phyloP scores from a whole-genome alignment of 495 filamentous ascomycete genomes.

The Penicillium diatomitis region DNA sequence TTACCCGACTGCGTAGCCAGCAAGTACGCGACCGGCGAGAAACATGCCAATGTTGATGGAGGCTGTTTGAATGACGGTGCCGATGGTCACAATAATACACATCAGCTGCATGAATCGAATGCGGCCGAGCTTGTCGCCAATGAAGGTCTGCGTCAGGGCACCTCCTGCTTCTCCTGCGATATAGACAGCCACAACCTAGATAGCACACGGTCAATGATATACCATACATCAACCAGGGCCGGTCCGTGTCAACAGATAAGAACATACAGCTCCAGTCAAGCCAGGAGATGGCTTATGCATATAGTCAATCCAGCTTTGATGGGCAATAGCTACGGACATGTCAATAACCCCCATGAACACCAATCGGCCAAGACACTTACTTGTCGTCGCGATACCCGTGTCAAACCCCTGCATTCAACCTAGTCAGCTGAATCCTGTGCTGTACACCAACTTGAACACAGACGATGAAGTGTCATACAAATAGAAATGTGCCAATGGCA shows the following conservation, averaged over 20 bases:
- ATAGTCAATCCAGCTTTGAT: slow-evolving; percentile 51
- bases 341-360: slow-evolving; percentile 3
- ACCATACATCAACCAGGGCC: background rate
- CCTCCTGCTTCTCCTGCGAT: slow-evolving; percentile 50
- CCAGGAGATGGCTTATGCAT: slow-evolving; percentile 46
- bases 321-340: slow-evolving; percentile 43
- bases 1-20: slow-evolving; percentile 48
- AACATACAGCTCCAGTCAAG: slow-evolving; percentile 46
- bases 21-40: slow-evolving; percentile 45
- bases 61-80: slow-evolving; percentile 46
- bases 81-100: slow-evolving; percentile 49
- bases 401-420: slow-evolving; percentile 40
- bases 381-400: slow-evolving; percentile 51
- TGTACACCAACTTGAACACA: background rate
- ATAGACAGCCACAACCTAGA: slow-evolving; percentile 48
- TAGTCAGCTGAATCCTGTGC: background rate
- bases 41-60: slow-evolving; percentile 53
- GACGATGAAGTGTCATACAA: slow-evolving; percentile 26
- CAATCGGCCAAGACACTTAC: slow-evolving; percentile 24
- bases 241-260: background rate
- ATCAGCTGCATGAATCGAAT: slow-evolving; percentile 51
- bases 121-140: slow-evolving; percentile 48
- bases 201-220: background rate
- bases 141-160: slow-evolving; percentile 41
- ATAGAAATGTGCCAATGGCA: slow-evolving; percentile 49